Percentiles rank a stretch among this genome's conserved stretches.
phyloP scores from a whole-genome alignment of 2,329 filamentous ascomycete genomes.

The Fusarium tjaetaba region DNA sequence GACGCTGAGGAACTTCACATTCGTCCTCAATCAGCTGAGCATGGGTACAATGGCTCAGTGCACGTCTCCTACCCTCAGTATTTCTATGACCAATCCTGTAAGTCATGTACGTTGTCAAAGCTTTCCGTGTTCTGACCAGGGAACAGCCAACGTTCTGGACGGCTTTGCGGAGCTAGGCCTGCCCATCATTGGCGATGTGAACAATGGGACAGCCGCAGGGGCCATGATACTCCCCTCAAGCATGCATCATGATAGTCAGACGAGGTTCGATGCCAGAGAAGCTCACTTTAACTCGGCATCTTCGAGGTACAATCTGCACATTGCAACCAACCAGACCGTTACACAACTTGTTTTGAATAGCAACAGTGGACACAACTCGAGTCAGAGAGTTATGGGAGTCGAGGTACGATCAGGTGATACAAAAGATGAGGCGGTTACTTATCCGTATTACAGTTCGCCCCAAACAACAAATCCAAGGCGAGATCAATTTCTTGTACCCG shows the following conservation, averaged over 20 bases:
- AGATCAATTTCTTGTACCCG: not conserved
- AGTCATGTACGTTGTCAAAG: not conserved
- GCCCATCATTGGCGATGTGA: constrained; percentile 15
- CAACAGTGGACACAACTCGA: not conserved
- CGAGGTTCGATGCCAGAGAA: constrained; percentile 17
- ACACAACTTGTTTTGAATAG: constrained; percentile 12
- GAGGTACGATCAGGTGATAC: not conserved
- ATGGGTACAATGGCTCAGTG: constrained; percentile 15
- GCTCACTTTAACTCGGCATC: constrained; percentile 6
- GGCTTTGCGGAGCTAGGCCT: constrained; percentile 20
- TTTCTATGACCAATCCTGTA: constrained; percentile 19
- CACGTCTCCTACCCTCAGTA: constrained; percentile 22
- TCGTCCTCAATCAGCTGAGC: not conserved
- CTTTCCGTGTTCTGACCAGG: not conserved
- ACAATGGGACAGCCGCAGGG: constrained; percentile 19
- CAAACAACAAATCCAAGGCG: not conserved
- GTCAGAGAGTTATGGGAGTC: constrained; percentile 16
- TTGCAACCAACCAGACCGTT: constrained; percentile 8
- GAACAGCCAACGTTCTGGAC: constrained; percentile 4
- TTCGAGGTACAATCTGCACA: constrained; percentile 5
- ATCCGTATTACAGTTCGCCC: not conserved
- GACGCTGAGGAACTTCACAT: constrained; percentile 8
- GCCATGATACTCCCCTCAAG: constrained; percentile 23
- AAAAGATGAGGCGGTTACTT: not conserved
- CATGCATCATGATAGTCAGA: constrained; percentile 14